Evolutionary conservation across 2,329 filamentous ascomycete species (phyloP).

Genomic region (Diaporthe sp.): DNA sequence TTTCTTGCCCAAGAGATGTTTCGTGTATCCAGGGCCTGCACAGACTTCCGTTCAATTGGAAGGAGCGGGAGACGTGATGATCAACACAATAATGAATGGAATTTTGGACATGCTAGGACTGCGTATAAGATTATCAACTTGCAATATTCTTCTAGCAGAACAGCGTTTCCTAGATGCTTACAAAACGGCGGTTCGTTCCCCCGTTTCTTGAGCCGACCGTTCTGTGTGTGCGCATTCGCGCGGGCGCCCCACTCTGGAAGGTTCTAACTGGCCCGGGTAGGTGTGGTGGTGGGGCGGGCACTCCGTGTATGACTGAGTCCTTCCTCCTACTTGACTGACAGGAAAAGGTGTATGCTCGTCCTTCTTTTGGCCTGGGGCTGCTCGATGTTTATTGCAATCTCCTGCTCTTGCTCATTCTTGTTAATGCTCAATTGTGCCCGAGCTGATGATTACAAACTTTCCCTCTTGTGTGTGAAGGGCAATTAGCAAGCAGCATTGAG

Average conservation of each 20-base stretch:
- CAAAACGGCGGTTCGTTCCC: not conserved
- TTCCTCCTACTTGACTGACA: constrained; percentile 14
- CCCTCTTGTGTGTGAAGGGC: not conserved
- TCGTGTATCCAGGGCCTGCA: too few species aligned
- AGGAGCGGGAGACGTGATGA: not conserved
- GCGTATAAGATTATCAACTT: too few species aligned
- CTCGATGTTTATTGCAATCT: not conserved
- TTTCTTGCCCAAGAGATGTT: too few species aligned
- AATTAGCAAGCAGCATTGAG: constrained; percentile 17
- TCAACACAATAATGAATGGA: too few species aligned
- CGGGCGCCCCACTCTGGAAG: constrained; percentile 32
- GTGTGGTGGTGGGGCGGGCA: constrained; percentile 24
- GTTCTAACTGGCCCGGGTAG: constrained; percentile 36
- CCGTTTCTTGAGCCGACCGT: not conserved
- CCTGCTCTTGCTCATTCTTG: constrained; percentile 37
- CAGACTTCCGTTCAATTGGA: too few species aligned
- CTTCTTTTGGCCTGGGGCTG: not conserved
- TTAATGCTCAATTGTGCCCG: constrained; percentile 41
- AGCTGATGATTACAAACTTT: constrained; percentile 10
- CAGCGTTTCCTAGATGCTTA: not conserved
- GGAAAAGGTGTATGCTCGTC: constrained; percentile 29
- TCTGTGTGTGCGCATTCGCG: constrained; percentile 29
- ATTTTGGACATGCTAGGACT: not conserved
- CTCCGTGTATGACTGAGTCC: constrained; percentile 37
- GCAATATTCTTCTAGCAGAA: not conserved